Conservation (phyloP, 2,329 filamentous ascomycete genomes). For the Calonectria hawksworthii region DNA sequence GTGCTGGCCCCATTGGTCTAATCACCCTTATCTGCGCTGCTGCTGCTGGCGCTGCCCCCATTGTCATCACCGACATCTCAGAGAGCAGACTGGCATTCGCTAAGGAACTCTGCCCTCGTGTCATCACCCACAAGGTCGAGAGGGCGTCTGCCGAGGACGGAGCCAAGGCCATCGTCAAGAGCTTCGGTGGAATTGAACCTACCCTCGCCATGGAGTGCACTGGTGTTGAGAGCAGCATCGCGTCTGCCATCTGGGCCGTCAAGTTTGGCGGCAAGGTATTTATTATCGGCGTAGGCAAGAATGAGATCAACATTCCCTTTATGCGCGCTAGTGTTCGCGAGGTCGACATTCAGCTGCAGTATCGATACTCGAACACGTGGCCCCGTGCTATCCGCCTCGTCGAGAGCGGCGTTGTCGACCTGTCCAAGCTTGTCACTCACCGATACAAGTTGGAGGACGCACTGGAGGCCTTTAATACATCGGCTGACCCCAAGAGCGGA, state of each 20-base stretch:
- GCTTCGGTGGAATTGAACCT: slow-evolving; percentile 85
- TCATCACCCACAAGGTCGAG: slow-evolving; percentile 84
- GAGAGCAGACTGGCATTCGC: slow-evolving; percentile 88
- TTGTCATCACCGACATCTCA: slow-evolving; percentile 96
- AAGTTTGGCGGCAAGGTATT: slow-evolving; percentile 99
- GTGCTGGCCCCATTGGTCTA: slow-evolving; percentile 93
- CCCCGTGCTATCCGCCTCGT: slow-evolving; percentile 91
- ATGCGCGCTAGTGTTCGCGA: slow-evolving; percentile 93
- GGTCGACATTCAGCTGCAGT: slow-evolving; percentile 96
- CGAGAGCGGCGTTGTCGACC: slow-evolving; percentile 85
- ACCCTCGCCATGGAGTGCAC: slow-evolving; percentile 92
- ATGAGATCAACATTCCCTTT: slow-evolving; percentile 95
- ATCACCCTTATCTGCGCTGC: slow-evolving; percentile 87
- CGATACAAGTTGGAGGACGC: slow-evolving; percentile 89
- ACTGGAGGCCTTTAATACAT: slow-evolving; percentile 89
- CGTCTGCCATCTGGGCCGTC: slow-evolving; percentile 86
- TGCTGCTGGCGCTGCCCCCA: slow-evolving; percentile 89
- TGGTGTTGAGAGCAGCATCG: slow-evolving; percentile 91
- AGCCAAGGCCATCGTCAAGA: slow-evolving; percentile 75
- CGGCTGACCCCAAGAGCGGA: slow-evolving; percentile 88
- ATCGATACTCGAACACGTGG: slow-evolving; percentile 97
- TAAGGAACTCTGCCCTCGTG: slow-evolving; percentile 83
- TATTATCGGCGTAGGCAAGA: slow-evolving; percentile 94
- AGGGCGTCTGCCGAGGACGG: slow-evolving; percentile 77
- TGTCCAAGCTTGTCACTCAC: slow-evolving; percentile 89